Base-by-base conservation (phyloP, 75 land plant genomes). In the Pinus tabuliformis region DNA sequence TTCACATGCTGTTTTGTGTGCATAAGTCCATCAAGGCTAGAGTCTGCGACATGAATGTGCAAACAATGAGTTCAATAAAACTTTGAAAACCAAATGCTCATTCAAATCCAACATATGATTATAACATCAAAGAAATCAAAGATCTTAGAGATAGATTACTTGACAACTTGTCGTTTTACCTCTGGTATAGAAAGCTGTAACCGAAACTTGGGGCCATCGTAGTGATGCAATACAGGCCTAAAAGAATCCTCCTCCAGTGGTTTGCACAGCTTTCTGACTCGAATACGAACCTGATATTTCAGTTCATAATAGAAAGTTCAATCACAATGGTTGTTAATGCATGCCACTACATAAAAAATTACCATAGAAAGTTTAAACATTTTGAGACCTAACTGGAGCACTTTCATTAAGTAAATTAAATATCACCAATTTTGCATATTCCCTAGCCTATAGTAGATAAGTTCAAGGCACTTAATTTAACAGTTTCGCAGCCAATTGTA, bases 151-250 rank as follows among this genome's bases (percentile, higher is more conserved):
- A 59, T 17, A 36, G 14, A 33, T 75, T 6, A 24, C 61, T 22
- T 64, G 16, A 66, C 16, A 16, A 33, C 42, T 36, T 4, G 13
- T 37, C n/a, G 13, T 37, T 39, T 85, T 90, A 96, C 62, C 62
- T 60, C 62, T 60, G 62, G 62, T 8, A 60, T 20, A 20, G 62
- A 60, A 60, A 60, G 22, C 9, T 94, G 95, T 2, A 94, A 86
- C 33, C 97, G 89, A 80, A 94, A 94, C 82, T 94, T 94, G 45
- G 97, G 97, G 36, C 97, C 97, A 73, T 94, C 97, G 58, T 94
- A 94, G 77, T 94, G 97, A 70, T 92, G 92, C 17, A 94, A 88
- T 57, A 94, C 87, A 30, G 97, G 97, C 81, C 97, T 81, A 84
- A 92, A 94, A 1, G 95, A 76, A 73, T 94, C 97, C 80, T 94